Percentiles rank a stretch among this genome's conserved stretches.
Conservation (phyloP, 257 asterid species). For the Buddleja alternifolia region DNA sequence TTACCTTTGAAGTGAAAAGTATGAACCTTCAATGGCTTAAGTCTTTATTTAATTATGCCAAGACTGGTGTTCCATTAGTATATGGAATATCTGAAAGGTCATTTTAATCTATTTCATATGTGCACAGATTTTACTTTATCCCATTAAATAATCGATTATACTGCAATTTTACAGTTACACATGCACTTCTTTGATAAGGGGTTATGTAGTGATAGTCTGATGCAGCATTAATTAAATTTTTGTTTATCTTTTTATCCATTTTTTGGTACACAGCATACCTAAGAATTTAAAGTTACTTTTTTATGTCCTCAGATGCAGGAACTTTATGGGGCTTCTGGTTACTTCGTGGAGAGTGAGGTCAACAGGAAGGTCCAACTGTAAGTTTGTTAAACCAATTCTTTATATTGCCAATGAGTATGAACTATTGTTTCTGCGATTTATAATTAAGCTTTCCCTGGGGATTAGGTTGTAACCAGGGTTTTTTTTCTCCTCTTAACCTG, state of each 20-base stretch:
- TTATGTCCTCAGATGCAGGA: constrained; percentile 74
- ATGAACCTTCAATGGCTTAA: neutral
- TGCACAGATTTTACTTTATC: neutral
- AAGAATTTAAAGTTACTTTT: constrained; percentile 14
- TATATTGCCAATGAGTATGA: neutral
- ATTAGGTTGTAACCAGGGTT: neutral
- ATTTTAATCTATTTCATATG: constrained; percentile 6
- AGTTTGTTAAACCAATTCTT: constrained; percentile 31
- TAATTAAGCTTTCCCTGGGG: neutral
- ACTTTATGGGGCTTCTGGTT: constrained; percentile 90
- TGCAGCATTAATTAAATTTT: too few species aligned
- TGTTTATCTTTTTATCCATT: neutral
- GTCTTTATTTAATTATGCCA: neutral
- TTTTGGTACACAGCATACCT: neutral
- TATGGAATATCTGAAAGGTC: neutral
- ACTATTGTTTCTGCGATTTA: neutral
- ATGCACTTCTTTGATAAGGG: neutral
- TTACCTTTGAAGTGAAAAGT: neutral
- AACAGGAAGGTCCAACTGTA: constrained; percentile 52
- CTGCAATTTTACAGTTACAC: constrained; percentile 9
- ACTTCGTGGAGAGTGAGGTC: constrained; percentile 58
- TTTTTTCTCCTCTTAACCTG: neutral
- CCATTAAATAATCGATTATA: constrained; percentile 10
- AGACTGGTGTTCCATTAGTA: neutral
- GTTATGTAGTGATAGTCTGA: neutral